A percentile compares a stretch with the other conserved stretches of the same genome.
Conservation (phyloP, 2,329 filamentous ascomycete genomes). For the Fusarium sp. region DNA sequence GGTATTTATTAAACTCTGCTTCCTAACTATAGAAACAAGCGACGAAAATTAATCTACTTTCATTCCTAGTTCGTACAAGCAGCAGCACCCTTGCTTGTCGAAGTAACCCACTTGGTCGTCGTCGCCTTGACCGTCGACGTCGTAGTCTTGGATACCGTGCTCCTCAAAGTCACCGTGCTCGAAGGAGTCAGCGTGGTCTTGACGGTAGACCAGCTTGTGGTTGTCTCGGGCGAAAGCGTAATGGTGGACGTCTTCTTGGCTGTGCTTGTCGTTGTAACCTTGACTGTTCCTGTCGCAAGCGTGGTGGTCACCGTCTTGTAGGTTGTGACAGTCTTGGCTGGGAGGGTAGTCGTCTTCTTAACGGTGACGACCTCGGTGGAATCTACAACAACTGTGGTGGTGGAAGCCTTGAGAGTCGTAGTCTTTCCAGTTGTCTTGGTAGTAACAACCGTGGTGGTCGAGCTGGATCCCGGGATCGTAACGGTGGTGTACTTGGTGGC, state of each 20-base stretch:
- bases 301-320: constrained; percentile 22
- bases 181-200: constrained; percentile 42
- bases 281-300: constrained; percentile 23
- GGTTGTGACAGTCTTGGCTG: constrained; percentile 33
- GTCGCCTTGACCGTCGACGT: constrained; percentile 30
- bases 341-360: constrained; percentile 35
- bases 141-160: constrained; percentile 30
- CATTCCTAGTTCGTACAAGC: constrained; percentile 17
- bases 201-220: constrained; percentile 37
- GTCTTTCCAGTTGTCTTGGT: constrained; percentile 40
- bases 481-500: constrained; percentile 22
- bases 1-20: background rate
- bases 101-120: constrained; percentile 26
- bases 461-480: constrained; percentile 26
- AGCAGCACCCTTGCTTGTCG: constrained; percentile 33
- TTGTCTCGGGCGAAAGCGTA: constrained; percentile 8
- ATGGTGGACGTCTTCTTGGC: constrained; percentile 27
- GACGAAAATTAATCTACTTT: background rate
- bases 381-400: constrained; percentile 23
- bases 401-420: constrained; percentile 37
- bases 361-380: constrained; percentile 30
- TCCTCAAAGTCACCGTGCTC: constrained; percentile 26
- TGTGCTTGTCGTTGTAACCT: constrained; percentile 24
- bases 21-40: background rate
- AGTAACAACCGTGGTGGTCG: constrained; percentile 26